These are phyloP conservation scores for Alternaria sp. DNA, from an alignment of 2,329 filamentous ascomycete species.

Conservation along the genomic window DNA sequence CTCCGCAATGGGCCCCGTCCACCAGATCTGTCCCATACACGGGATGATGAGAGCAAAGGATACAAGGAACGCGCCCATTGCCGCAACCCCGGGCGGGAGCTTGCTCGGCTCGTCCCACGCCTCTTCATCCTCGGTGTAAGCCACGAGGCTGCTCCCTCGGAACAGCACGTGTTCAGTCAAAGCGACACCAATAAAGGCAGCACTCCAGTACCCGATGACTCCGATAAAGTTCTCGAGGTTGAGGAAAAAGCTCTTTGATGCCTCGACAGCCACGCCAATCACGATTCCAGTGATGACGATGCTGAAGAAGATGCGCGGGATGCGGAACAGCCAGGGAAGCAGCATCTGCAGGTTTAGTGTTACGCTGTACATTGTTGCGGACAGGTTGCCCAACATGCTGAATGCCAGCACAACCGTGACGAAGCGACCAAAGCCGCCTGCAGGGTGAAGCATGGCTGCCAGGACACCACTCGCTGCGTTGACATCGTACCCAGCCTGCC, in stretches of 20 bases:
- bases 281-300: slow-evolving; percentile 67
- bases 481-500: slow-evolving; percentile 63
- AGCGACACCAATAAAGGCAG: slow-evolving; percentile 46
- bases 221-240: slow-evolving; percentile 58
- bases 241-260: slow-evolving; percentile 65
- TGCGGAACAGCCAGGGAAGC: slow-evolving; percentile 63
- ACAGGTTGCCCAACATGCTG: slow-evolving; percentile 65
- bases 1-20: slow-evolving; percentile 67
- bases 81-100: slow-evolving; percentile 54
- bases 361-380: slow-evolving; percentile 69
- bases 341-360: slow-evolving; percentile 72
- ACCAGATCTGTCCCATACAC: slow-evolving; percentile 70
- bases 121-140: slow-evolving; percentile 49
- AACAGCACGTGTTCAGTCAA: slow-evolving; percentile 53
- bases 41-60: slow-evolving; percentile 64
- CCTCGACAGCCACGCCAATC: slow-evolving; percentile 66
- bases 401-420: slow-evolving; percentile 66
- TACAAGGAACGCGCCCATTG: slow-evolving; percentile 49
- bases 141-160: slow-evolving; percentile 40
- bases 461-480: slow-evolving; percentile 68
- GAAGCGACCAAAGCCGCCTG: slow-evolving; percentile 70
- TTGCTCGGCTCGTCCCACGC: slow-evolving; percentile 53
- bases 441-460: slow-evolving; percentile 66
- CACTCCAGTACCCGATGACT: slow-evolving; percentile 49
- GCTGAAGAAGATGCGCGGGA: slow-evolving; percentile 67